Evolutionary conservation across 495 filamentous ascomycete species (phyloP), one percentile per base, ranked within the genome.

Genomic region (Xylaria palmicola): DNA sequence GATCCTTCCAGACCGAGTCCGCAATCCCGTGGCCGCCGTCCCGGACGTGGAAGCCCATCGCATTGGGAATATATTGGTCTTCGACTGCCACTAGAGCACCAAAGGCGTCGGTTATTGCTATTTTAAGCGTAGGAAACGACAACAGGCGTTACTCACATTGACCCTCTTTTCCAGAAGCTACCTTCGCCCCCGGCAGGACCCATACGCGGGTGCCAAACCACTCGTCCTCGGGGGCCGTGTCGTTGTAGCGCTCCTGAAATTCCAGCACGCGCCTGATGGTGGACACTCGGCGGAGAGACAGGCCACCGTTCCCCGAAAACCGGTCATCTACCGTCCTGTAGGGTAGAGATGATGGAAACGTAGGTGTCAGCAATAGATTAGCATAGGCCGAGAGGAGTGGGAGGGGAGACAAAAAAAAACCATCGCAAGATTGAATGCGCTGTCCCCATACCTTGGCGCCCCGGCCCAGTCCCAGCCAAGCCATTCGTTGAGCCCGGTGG

Each of bases 31-130:
- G 37, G 19, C 76, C 78, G 1, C 76, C 76, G 40, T 74, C 71
- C 8, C 71, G 68, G 26, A 80, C 60, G 60, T 83, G 79, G 58
- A 74, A 83, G 4, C 80, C 80, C 78, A 83, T 78, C 2, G 80
- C 73, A 12, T 73, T 73, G 24, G 74, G 65, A 26, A 72, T 67
- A 65, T 75, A 82, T 2, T 78, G 65, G 17, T 77, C 71, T 58
- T 82, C 79, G 1, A 83, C 80, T 1, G 77, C 68, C 32, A 83
- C n/a, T n/a, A n/a, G n/a, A n/a, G n/a, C n/a, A n/a, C n/a, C n/a
- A n/a, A n/a, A n/a, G n/a, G n/a, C n/a, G n/a, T n/a, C n/a, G n/a
- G n/a, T n/a, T n/a, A n/a, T n/a, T n/a, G n/a, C n/a, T n/a, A n/a
- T n/a, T n/a, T n/a, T n/a, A n/a, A n/a, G n/a, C n/a, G n/a, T n/a